Evolutionary conservation across 2,329 filamentous ascomycete genomes (phyloP).

Genomic region (Botryotinia convoluta): DNA sequence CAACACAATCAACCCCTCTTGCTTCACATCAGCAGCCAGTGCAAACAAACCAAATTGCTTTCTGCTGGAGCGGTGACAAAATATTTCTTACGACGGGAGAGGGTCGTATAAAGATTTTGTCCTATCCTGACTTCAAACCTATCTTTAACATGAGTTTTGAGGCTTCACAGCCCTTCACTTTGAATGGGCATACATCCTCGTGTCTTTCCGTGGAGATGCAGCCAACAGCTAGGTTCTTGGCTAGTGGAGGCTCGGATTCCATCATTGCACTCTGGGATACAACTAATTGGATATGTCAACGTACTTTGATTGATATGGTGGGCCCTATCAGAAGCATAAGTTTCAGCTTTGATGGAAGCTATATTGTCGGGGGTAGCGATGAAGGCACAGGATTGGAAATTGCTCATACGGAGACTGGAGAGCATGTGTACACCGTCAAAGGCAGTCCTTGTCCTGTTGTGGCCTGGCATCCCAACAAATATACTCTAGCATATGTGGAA

Average conservation of each 20-base stretch:
- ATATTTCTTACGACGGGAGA: slow-evolving; percentile 70
- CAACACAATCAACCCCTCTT: slow-evolving; percentile 54
- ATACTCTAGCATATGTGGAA: slow-evolving; percentile 73
- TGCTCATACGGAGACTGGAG: slow-evolving; percentile 70
- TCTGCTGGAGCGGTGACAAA: slow-evolving; percentile 70
- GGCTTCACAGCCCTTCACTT: slow-evolving; percentile 51
- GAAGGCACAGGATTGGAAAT: slow-evolving; percentile 68
- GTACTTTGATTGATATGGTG: slow-evolving; percentile 66
- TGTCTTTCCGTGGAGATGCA: slow-evolving; percentile 68
- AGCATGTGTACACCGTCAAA: slow-evolving; percentile 69
- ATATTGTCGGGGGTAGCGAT: slow-evolving; percentile 70
- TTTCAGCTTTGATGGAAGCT: slow-evolving; percentile 77
- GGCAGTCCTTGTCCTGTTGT: slow-evolving; percentile 64
- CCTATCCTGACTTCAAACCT: slow-evolving; percentile 62
- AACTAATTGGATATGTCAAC: slow-evolving; percentile 70
- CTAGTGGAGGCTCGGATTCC: slow-evolving; percentile 72
- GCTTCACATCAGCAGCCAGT: slow-evolving; percentile 58
- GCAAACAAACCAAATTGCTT: slow-evolving; percentile 70
- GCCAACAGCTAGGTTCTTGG: slow-evolving; percentile 68
- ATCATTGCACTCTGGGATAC: slow-evolving; percentile 78
- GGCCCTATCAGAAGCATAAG: slow-evolving; percentile 68
- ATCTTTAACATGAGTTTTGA: slow-evolving; percentile 49
- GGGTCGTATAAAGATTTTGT: slow-evolving; percentile 67
- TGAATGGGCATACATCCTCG: slow-evolving; percentile 71
- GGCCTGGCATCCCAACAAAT: slow-evolving; percentile 73